phyloP scores from a whole-genome alignment of 78 protist species.

The Corallochytrium limacisporum region DNA sequence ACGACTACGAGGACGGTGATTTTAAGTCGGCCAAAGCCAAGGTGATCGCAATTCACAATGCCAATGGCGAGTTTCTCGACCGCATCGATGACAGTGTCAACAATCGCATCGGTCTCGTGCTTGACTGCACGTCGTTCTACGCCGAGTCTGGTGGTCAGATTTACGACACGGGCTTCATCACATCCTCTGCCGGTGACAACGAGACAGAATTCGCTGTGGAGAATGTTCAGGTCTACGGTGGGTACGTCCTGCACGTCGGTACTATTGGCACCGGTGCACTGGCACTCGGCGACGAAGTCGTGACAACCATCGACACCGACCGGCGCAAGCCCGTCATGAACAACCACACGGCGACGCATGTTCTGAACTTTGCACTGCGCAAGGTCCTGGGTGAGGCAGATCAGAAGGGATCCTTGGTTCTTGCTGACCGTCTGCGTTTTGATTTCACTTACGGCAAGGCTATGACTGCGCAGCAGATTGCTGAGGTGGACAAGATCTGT shows the following conservation, averaged over 20 bases:
- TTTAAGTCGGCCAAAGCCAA: constrained; percentile 21
- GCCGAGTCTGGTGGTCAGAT: constrained; percentile 92
- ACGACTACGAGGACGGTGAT: constrained; percentile 12
- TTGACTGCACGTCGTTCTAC: constrained; percentile 73
- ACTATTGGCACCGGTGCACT: constrained; percentile 33
- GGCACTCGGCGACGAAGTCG: constrained; percentile 45
- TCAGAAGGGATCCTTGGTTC: constrained; percentile 80
- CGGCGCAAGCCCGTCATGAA: constrained; percentile 50
- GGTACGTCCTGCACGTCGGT: constrained; percentile 83
- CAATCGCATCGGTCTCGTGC: constrained; percentile 42
- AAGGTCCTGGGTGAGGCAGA: constrained; percentile 52
- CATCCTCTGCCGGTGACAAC: background rate
- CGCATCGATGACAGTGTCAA: background rate
- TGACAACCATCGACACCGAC: constrained; percentile 3
- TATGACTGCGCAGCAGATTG: constrained; percentile 33
- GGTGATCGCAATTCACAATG: constrained; percentile 58
- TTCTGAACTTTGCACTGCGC: constrained; percentile 77
- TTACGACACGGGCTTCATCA: constrained; percentile 63
- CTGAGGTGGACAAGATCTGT: constrained; percentile 34
- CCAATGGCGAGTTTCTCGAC: constrained; percentile 37
- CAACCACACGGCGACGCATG: constrained; percentile 92
- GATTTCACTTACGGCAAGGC: constrained; percentile 60
- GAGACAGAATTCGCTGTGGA: constrained; percentile 34
- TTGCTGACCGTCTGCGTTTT: constrained; percentile 58
- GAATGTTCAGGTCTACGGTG: constrained; percentile 61